Conservation (phyloP, 352 stramenopile genomes). For the Globisporangium megalacanthum region DNA sequence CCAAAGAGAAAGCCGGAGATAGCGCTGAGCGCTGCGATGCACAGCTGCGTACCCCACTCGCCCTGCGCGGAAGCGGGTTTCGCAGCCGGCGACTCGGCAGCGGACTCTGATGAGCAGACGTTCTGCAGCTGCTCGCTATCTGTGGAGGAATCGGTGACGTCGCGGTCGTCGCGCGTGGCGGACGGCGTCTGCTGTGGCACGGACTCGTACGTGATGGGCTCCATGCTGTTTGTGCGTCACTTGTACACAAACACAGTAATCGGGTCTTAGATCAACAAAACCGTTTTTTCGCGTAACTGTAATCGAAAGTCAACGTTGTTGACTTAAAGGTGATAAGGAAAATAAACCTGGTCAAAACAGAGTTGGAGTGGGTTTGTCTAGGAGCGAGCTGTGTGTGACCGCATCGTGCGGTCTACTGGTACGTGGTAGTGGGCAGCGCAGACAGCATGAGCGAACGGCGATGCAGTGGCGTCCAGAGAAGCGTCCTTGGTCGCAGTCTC, state of each 20-base stretch:
- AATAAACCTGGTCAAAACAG: too few relatives aligned
- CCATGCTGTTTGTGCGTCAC: too few relatives aligned
- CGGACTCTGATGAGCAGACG: not conserved
- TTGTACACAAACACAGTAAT: too few relatives aligned
- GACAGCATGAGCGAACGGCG: slow-evolving; percentile 1
- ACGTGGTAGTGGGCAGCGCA: not conserved
- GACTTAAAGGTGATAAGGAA: too few relatives aligned
- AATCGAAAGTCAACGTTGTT: too few relatives aligned
- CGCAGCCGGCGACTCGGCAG: not conserved
- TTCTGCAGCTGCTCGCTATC: slow-evolving; percentile 6
- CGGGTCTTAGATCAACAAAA: too few relatives aligned
- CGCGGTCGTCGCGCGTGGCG: not conserved
- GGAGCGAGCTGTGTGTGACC: too few relatives aligned
- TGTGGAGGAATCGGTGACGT: not conserved
- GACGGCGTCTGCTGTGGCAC: slow-evolving; percentile 11
- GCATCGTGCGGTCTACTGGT: not conserved
- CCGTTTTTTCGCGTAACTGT: too few relatives aligned
- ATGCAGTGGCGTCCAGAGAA: slow-evolving; percentile 26
- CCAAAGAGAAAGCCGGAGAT: slow-evolving; percentile 71
- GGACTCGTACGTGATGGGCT: slow-evolving; percentile 1
- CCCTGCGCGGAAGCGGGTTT: not conserved
- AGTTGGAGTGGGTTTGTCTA: too few relatives aligned
- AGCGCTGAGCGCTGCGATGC: slow-evolving; percentile 54
- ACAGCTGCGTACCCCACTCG: slow-evolving; percentile 27
- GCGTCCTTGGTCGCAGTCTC: not conserved